Base-by-base conservation (phyloP, 73 alveolate species). In the Paraurostyla sp. region DNA sequence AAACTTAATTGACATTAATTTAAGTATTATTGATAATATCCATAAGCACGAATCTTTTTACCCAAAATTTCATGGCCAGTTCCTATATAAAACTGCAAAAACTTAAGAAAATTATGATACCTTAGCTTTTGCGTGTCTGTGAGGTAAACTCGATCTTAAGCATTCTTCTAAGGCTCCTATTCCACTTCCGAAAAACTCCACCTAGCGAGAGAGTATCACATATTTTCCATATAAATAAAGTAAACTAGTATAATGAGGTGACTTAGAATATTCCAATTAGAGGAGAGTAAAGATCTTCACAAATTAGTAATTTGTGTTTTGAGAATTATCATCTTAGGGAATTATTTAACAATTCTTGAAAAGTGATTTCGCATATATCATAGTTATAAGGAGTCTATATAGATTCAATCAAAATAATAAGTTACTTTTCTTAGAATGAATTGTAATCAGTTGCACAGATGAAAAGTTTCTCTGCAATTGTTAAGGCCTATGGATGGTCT, bases 161-260 rank as follows among this genome's bases (percentile, higher is more conserved):
- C 94, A 89, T 62, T 89, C 94, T 33, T 89, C 88, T 54, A 89
- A 40, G 13, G 94, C 94, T 16, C 94, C 94, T 16, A 89, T 32
- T 25, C 94, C 94, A 0, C 81, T n/a, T 15, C 94, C 94, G 38
- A 29, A 65, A 59, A 50, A 89, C 18, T 60, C 89, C 42, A 4
- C 1, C 22, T 50, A 33, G 23, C 38, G 33, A n/a, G 94, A 80
- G 6, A 38, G 27, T 7, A 68, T 71, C 7, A 54, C 83, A 63
- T 80, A 89, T 45, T 68, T 89, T 32, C 94, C 94, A 63, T 62
- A 89, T 48, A 38, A 32, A 50, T 89, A 89, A 18, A 89, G 76
- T 27, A 80, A 38, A n/a, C 76, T 42, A 20, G 88, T n/a, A 49
- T 80, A 80, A 50, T 54, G 84, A n/a, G 94, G 94, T 22, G 81